Percentiles rank a stretch among this genome's conserved stretches.
These are phyloP conservation scores for Suillus ampliporus DNA, from an alignment of 768 basidiomycete species.

Conservation along the genomic window DNA sequence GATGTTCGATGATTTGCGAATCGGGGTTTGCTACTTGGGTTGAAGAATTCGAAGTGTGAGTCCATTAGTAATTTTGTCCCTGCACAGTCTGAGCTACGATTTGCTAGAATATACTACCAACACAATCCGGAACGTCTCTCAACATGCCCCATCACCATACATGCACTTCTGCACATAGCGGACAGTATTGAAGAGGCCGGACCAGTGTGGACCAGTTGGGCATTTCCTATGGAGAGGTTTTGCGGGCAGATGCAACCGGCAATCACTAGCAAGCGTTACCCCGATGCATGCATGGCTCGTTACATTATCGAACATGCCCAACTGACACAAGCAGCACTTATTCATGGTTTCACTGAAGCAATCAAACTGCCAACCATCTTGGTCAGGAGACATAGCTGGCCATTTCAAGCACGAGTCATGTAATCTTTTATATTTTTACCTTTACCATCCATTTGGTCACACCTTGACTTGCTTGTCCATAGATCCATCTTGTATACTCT, in stretches of 20 bases:
- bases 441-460: background rate
- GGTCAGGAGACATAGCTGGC: constrained; percentile 1
- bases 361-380: background rate
- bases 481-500: constrained; percentile 7
- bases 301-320: constrained; percentile 4
- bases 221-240: constrained; percentile 26
- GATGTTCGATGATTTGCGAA: constrained; percentile 34
- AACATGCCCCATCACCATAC: constrained; percentile 24
- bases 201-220: constrained; percentile 28
- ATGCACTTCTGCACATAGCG: constrained; percentile 27
- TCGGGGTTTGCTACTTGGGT: constrained; percentile 9
- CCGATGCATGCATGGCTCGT: constrained; percentile 3
- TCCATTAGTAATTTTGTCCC: background rate
- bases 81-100: background rate
- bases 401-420: constrained; percentile 2
- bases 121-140: constrained; percentile 13
- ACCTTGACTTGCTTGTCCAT: background rate
- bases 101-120: constrained; percentile 16
- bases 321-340: constrained; percentile 3
- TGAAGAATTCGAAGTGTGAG: constrained; percentile 14
- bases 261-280: background rate
- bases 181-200: constrained; percentile 20
- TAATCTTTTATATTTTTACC: background rate
- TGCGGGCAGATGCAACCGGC: constrained; percentile 12
- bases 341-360: background rate